phyloP scores from a whole-genome alignment of 2,329 filamentous ascomycete species.

The Grosmannia clavigera region DNA sequence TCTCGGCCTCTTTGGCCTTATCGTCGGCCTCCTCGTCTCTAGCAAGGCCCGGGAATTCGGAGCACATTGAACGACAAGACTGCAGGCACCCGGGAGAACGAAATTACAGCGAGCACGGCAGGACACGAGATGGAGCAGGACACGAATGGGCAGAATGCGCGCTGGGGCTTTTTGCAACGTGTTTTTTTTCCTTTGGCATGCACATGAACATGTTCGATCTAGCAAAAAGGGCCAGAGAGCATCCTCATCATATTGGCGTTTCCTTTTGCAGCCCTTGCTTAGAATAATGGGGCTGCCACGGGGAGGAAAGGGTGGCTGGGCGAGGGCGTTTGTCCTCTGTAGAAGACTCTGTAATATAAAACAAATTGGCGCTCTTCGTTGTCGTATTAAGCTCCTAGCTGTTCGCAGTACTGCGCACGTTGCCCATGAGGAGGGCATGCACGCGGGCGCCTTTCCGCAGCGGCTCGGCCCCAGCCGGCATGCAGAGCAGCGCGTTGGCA shows the following conservation, averaged over 20 bases:
- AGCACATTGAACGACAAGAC: conserved; percentile 12
- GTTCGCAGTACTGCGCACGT: conserved; percentile 17
- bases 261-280: neutral
- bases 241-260: neutral
- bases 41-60: conserved; percentile 71
- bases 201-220: neutral
- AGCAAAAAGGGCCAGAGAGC: neutral
- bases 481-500: conserved; percentile 74
- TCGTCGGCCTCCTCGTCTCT: conserved; percentile 81
- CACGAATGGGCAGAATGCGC: no score
- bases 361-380: neutral
- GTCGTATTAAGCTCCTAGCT: neutral
- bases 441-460: conserved; percentile 57
- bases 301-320: no score
- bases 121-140: neutral
- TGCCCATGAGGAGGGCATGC: conserved; percentile 68
- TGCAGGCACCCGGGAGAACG: neutral
- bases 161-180: neutral
- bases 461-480: conserved; percentile 53
- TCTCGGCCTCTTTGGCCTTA: conserved; percentile 88
- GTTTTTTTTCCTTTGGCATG: neutral
- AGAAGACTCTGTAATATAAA: neutral
- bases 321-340: neutral
- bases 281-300: no score
- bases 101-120: neutral